Percentiles rank a stretch among this genome's conserved stretches.
Conservation (phyloP, 2,329 filamentous ascomycete species). For the Cordyceps pruinosa region DNA sequence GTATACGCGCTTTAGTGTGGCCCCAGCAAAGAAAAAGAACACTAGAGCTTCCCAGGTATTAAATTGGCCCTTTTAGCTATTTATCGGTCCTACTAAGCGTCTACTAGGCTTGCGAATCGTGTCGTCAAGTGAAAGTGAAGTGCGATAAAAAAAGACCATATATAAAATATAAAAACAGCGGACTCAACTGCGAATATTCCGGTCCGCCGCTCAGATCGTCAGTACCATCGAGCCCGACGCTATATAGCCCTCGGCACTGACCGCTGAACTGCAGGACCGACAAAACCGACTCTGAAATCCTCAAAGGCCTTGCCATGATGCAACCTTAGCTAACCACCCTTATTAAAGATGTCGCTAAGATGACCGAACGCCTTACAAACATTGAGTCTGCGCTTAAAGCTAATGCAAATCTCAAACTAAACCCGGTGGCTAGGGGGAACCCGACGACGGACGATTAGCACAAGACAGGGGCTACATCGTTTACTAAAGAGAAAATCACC, state of each 20-base stretch:
- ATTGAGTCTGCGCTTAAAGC: constrained; percentile 22
- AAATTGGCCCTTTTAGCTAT: constrained; percentile 6
- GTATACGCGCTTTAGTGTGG: constrained; percentile 33
- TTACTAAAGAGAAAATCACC: constrained; percentile 20
- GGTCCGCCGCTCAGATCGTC: constrained; percentile 90
- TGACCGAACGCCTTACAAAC: constrained; percentile 32
- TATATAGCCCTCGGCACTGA: constrained; percentile 7
- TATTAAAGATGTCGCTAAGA: constrained; percentile 29
- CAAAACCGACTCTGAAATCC: constrained; percentile 53
- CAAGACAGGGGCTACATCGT: constrained; percentile 21
- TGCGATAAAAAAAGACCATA: constrained; percentile 82
- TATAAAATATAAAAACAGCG: constrained; percentile 84
- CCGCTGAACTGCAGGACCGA: constrained; percentile 39
- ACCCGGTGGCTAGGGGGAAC: background rate
- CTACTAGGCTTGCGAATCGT: constrained; percentile 81
- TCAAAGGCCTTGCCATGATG: constrained; percentile 45
- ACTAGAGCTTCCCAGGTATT: constrained; percentile 57
- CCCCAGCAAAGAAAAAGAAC: constrained; percentile 51
- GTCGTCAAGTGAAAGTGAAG: constrained; percentile 80
- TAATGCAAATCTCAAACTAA: background rate
- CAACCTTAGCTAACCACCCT: constrained; percentile 31
- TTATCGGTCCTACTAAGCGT: background rate
- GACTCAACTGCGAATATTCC: constrained; percentile 76
- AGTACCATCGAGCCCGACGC: constrained; percentile 26
- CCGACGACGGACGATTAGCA: constrained; percentile 13